These are phyloP conservation scores for Guyanaporus albipodus DNA, from an alignment of 768 basidiomycete species.

Conservation along the genomic window DNA sequence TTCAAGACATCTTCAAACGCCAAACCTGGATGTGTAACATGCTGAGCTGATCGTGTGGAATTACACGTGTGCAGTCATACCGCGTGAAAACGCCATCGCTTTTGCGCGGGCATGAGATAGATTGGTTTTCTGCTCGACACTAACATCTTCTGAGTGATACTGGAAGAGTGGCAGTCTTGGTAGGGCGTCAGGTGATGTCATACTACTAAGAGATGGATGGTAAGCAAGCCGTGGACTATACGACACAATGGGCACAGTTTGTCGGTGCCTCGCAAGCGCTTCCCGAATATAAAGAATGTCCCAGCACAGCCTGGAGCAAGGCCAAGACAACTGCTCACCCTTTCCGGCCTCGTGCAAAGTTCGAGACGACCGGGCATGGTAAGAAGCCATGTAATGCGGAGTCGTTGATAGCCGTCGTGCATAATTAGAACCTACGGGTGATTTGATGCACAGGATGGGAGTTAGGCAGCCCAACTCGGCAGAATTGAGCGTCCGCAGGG, in stretches of 20 bases:
- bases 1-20: not conserved
- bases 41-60: not conserved
- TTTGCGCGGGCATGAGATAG: conserved; percentile 1
- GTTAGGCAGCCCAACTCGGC: too few species aligned
- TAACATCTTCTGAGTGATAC: not conserved
- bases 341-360: not conserved
- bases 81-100: conserved; percentile 1
- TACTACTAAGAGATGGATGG: not conserved
- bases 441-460: too few species aligned
- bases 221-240: not conserved
- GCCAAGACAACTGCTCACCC: not conserved
- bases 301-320: not conserved
- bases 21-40: not conserved
- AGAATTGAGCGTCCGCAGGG: too few species aligned
- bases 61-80: not conserved
- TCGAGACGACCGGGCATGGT: too few species aligned
- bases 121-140: not conserved
- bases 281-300: not conserved
- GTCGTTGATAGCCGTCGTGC: too few species aligned
- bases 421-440: too few species aligned
- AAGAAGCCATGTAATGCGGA: too few species aligned
- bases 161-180: not conserved
- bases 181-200: not conserved
- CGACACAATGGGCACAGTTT: not conserved
- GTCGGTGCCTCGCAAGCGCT: not conserved